These are phyloP conservation scores for Crithidia thermophila DNA, from an alignment of 208 protist species.

Conservation along the genomic window DNA sequence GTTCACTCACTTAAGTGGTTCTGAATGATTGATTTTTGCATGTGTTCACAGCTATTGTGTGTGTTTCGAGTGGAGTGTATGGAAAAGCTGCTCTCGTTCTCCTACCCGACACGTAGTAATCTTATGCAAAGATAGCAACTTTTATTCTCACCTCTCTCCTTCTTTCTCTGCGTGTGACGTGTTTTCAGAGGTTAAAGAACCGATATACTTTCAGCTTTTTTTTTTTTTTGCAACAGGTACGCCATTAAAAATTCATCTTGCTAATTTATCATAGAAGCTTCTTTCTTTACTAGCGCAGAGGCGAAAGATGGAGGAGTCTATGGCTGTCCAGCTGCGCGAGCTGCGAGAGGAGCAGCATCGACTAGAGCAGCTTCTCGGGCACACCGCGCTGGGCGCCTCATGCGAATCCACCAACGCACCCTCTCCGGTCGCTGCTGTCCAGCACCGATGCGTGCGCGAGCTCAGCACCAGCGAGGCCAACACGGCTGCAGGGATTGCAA, in stretches of 20 bases:
- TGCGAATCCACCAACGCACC: not conserved
- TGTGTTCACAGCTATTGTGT: too few relatives aligned
- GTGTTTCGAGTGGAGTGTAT: too few relatives aligned
- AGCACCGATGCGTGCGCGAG: slow-evolving; percentile 19
- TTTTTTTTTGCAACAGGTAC: too few relatives aligned
- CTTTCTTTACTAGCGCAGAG: too few relatives aligned
- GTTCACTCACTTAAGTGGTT: not conserved
- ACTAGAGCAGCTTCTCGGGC: slow-evolving; percentile 30
- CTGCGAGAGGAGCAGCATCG: slow-evolving; percentile 38
- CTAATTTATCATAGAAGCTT: too few relatives aligned
- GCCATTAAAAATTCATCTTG: too few relatives aligned
- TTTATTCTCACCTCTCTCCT: not conserved
- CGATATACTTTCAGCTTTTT: too few relatives aligned
- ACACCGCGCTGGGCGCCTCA: slow-evolving; percentile 14
- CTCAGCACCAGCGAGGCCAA: slow-evolving; percentile 7
- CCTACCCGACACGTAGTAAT: not conserved
- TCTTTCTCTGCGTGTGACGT: too few relatives aligned
- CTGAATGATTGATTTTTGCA: not conserved
- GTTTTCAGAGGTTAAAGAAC: too few relatives aligned
- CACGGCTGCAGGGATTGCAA: not conserved
- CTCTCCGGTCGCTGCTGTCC: not conserved
- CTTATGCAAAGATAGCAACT: not conserved
- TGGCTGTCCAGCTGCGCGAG: slow-evolving; percentile 28
- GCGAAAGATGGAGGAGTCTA: slow-evolving; percentile 32
- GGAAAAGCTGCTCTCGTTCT: not conserved